Percentiles rank a stretch among this genome's conserved stretches.
Conservation (phyloP, 495 filamentous ascomycete species). For the Aspergillus biplanus region DNA sequence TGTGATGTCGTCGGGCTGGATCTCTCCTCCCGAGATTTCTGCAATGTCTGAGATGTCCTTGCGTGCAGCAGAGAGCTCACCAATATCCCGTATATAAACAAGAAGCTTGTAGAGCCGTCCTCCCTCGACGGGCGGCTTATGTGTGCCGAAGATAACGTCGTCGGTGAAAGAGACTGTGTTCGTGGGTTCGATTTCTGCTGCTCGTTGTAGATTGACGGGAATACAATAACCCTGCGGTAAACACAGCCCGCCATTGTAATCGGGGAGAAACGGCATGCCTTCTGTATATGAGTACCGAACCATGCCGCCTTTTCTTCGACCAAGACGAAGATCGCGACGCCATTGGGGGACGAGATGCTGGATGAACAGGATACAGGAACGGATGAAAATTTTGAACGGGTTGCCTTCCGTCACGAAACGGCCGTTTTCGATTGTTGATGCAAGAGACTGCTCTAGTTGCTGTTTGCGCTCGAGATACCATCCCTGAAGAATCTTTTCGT, state of each 20-base stretch:
- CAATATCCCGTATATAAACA: conserved; percentile 22
- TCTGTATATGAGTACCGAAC: conserved; percentile 29
- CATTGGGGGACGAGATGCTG: conserved; percentile 37
- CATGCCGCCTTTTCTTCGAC: conserved; percentile 29
- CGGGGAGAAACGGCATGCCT: conserved; percentile 40
- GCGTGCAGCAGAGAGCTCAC: conserved; percentile 15
- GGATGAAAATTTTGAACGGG: conserved; percentile 34
- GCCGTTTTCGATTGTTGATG: conserved; percentile 38
- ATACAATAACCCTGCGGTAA: conserved; percentile 41
- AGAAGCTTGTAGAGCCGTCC: conserved; percentile 32
- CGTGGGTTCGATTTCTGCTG: neutral
- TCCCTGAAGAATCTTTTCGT: conserved; percentile 29
- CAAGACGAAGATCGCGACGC: conserved; percentile 32
- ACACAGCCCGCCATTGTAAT: conserved; percentile 31
- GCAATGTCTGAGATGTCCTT: conserved; percentile 20
- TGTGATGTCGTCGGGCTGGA: conserved; percentile 20
- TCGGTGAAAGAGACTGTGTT: conserved; percentile 28
- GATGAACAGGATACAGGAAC: conserved; percentile 38
- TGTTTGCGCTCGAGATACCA: conserved; percentile 49
- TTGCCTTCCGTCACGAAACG: conserved; percentile 34
- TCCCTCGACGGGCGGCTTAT: conserved; percentile 7
- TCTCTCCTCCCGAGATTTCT: conserved; percentile 22
- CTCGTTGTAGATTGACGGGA: neutral
- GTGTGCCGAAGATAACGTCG: conserved; percentile 29
- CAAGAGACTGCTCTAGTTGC: conserved; percentile 40